Conservation (phyloP, 257 asterid genomes). For the Capsicum rhomboideum region DNA sequence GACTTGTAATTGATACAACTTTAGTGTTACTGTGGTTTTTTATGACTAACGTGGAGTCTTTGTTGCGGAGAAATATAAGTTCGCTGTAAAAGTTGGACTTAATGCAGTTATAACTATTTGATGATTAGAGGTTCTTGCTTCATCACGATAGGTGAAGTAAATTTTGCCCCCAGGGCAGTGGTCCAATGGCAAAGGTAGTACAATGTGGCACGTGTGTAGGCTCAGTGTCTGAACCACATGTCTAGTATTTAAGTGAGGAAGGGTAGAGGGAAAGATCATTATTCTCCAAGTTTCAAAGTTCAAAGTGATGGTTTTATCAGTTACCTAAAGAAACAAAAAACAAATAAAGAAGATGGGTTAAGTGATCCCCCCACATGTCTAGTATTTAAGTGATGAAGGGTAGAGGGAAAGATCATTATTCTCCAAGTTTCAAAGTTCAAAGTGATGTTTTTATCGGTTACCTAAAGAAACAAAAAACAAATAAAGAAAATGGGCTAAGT, state of each 20-base stretch:
- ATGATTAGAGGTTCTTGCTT: not conserved
- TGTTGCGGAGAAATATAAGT: not conserved
- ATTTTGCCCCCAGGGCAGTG: not conserved
- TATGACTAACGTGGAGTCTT: not conserved
- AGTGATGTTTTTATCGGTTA: not conserved
- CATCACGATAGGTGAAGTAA: not conserved
- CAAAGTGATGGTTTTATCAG: not conserved
- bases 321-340: not conserved
- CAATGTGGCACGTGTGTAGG: not conserved
- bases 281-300: not conserved
- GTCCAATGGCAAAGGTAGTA: not conserved
- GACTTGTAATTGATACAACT: not conserved
- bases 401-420: not conserved
- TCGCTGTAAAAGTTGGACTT: not conserved
- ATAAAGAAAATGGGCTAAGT: too few relatives aligned
- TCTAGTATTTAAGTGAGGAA: not conserved
- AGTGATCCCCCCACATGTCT: not conserved
- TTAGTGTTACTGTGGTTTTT: not conserved
- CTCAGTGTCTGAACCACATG: too few relatives aligned
- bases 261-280: not conserved
- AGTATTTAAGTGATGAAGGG: not conserved
- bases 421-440: not conserved
- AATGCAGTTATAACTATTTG: not conserved
- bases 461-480: not conserved
- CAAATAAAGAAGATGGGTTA: not conserved